These are phyloP conservation scores for Trichocladium antarcticum DNA, from an alignment of 495 filamentous ascomycete genomes.

Conservation along the genomic window DNA sequence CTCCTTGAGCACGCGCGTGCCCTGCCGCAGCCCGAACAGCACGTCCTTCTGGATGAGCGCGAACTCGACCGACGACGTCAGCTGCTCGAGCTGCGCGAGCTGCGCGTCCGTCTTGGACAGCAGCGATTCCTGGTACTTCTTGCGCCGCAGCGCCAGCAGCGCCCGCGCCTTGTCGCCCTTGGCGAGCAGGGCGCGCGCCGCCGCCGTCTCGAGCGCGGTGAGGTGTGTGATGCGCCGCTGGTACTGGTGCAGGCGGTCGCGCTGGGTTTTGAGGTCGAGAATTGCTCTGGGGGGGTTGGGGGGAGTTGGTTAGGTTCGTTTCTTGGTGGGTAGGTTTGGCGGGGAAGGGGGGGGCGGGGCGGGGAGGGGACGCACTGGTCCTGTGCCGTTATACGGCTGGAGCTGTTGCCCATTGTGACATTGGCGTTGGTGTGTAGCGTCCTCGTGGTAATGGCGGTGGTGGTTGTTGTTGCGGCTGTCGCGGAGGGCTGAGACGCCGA, in stretches of 20 bases:
- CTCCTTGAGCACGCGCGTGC: slow-evolving; percentile 75
- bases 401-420: slow-evolving; percentile 33
- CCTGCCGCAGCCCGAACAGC: slow-evolving; percentile 82
- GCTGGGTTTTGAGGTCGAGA: slow-evolving; percentile 92
- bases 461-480: no score
- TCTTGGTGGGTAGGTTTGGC: background rate
- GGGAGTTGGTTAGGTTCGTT: background rate
- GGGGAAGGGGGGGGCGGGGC: background rate
- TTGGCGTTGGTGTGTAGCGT: background rate
- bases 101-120: slow-evolving; percentile 84
- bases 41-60: slow-evolving; percentile 93
- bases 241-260: slow-evolving; percentile 92
- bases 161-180: slow-evolving; percentile 67
- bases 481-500: no score
- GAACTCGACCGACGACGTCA: slow-evolving; percentile 81
- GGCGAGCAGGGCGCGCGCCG: slow-evolving; percentile 70
- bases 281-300: slow-evolving; percentile 48
- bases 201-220: slow-evolving; percentile 68
- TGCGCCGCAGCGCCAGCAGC: slow-evolving; percentile 78
- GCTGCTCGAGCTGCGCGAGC: slow-evolving; percentile 73
- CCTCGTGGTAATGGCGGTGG: no score
- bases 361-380: slow-evolving; percentile 28
- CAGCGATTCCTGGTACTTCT: slow-evolving; percentile 93
- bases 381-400: slow-evolving; percentile 38
- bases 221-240: slow-evolving; percentile 76